A percentile compares a stretch with the other conserved stretches of the same genome.
Evolutionary conservation across 2,329 filamentous ascomycete genomes (phyloP).

Genomic region (Colletotrichum echinochloae): DNA sequence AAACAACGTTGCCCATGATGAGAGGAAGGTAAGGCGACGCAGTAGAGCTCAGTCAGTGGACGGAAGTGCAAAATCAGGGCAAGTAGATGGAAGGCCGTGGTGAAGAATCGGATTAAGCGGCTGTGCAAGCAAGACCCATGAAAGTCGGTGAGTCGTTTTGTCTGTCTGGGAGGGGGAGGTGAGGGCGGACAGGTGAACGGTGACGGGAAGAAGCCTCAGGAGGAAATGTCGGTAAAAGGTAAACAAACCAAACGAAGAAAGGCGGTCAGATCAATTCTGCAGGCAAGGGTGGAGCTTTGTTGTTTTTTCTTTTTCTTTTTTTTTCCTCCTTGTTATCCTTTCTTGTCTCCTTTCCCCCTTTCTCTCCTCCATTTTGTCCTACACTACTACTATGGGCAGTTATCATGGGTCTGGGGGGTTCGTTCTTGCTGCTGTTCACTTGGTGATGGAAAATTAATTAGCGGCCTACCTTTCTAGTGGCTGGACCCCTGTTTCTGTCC

Average conservation of each 20-base stretch:
- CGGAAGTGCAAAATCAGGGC: neutral
- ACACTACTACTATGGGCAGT: neutral
- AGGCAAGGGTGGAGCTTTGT: slow-evolving; percentile 13
- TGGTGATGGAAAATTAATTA: slow-evolving; percentile 41
- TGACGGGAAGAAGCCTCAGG: neutral
- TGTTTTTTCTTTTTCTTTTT: neutral
- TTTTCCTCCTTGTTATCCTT: neutral
- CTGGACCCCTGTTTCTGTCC: slow-evolving; percentile 21
- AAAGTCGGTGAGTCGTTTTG: slow-evolving; percentile 19
- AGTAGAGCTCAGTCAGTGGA: slow-evolving; percentile 14
- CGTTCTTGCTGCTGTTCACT: slow-evolving; percentile 37
- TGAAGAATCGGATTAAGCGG: slow-evolving; percentile 16
- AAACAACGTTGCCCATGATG: slow-evolving; percentile 56
- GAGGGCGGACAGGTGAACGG: neutral
- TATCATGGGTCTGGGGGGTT: slow-evolving; percentile 33
- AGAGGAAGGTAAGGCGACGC: slow-evolving; percentile 9
- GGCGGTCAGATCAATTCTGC: slow-evolving; percentile 33
- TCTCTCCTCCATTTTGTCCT: neutral
- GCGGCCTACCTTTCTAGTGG: slow-evolving; percentile 24
- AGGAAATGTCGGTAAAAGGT: slow-evolving; percentile 12
- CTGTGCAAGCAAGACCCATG: slow-evolving; percentile 39
- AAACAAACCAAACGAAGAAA: slow-evolving; percentile 29
- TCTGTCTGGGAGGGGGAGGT: neutral
- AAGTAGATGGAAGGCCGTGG: slow-evolving; percentile 5
- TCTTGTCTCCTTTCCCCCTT: neutral